Evolutionary conservation across 768 basidiomycete species (phyloP).

Genomic region (Coprinopsis strossmayeri): DNA sequence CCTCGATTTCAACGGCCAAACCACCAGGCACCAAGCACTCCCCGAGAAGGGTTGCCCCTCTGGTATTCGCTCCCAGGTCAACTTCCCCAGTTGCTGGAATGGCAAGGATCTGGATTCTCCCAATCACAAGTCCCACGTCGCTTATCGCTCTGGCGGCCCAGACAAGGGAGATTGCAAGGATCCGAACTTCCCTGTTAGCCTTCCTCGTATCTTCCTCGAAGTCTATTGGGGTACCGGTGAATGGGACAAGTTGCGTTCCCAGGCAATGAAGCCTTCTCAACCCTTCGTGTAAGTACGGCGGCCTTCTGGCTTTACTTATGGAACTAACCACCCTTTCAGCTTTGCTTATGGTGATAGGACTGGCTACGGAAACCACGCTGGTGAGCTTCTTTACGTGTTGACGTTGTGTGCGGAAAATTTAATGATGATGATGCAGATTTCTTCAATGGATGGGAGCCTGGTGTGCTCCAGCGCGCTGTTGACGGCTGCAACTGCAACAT

Average conservation of each 20-base stretch:
- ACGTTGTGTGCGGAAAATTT: neutral
- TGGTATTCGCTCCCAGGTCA: constrained; percentile 46
- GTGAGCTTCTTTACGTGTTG: constrained; percentile 22
- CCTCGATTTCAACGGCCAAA: constrained; percentile 38
- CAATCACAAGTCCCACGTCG: constrained; percentile 48
- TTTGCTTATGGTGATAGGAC: constrained; percentile 54
- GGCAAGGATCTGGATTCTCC: constrained; percentile 44
- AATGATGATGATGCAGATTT: constrained; percentile 30
- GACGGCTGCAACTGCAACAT: constrained; percentile 43
- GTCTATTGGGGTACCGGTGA: constrained; percentile 37
- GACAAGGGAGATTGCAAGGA: constrained; percentile 42
- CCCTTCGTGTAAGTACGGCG: constrained; percentile 41
- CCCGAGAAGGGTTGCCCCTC: constrained; percentile 35
- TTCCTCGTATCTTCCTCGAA: constrained; percentile 49
- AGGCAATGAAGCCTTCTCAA: constrained; percentile 42
- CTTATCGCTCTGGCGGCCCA: constrained; percentile 39
- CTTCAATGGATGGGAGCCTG: constrained; percentile 55
- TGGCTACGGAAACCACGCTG: constrained; percentile 56
- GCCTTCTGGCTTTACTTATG: neutral
- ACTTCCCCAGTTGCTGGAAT: constrained; percentile 52
- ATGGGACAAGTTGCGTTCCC: constrained; percentile 28
- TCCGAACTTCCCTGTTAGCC: constrained; percentile 36
- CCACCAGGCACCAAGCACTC: constrained; percentile 30
- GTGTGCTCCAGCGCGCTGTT: constrained; percentile 48
- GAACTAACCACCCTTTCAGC: constrained; percentile 16